A percentile compares a stretch with the other conserved stretches of the same genome.
phyloP scores from a whole-genome alignment of 2,329 filamentous ascomycete species.

The Coniochaeta ligniaria region DNA sequence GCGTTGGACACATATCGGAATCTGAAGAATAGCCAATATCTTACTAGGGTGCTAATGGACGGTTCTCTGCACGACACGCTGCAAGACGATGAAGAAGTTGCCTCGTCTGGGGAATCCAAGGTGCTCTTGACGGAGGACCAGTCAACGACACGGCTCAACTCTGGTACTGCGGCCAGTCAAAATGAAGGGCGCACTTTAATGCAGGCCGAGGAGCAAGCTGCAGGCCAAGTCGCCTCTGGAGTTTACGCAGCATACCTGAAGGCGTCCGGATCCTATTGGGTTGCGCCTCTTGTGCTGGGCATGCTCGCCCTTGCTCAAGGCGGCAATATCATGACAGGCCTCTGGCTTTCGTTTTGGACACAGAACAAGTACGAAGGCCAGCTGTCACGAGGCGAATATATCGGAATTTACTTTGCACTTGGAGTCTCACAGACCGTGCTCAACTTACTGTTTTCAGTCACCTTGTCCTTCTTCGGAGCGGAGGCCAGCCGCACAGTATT shows the following conservation, averaged over 20 bases:
- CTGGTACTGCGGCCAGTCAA: too few relatives aligned
- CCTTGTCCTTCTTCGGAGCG: slow-evolving; percentile 73
- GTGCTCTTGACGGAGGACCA: too few relatives aligned
- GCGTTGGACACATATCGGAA: slow-evolving; percentile 86
- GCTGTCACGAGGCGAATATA: slow-evolving; percentile 62
- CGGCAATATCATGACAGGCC: slow-evolving; percentile 76
- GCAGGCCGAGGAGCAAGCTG: slow-evolving; percentile 64
- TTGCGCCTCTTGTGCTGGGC: slow-evolving; percentile 55
- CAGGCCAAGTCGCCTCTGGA: slow-evolving; percentile 69
- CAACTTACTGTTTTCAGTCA: slow-evolving; percentile 76
- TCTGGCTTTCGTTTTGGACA: slow-evolving; percentile 95
- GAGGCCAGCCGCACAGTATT: slow-evolving; percentile 77
- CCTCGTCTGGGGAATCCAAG: slow-evolving; percentile 34
- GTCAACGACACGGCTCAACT: too few relatives aligned
- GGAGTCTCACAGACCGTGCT: slow-evolving; percentile 64
- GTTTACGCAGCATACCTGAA: slow-evolving; percentile 73
- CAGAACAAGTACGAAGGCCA: slow-evolving; percentile 69
- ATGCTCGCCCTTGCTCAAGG: slow-evolving; percentile 69
- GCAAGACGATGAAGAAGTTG: too few relatives aligned
- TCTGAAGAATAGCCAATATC: too few relatives aligned
- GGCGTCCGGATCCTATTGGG: slow-evolving; percentile 65
- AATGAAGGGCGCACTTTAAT: slow-evolving; percentile 59
- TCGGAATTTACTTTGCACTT: slow-evolving; percentile 63
- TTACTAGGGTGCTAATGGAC: too few relatives aligned
- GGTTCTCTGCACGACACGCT: background rate